Evolutionary conservation across 306 rosid genomes (phyloP), one percentile per base, ranked within the genome.

Genomic region (Lathyrus oleraceus): DNA sequence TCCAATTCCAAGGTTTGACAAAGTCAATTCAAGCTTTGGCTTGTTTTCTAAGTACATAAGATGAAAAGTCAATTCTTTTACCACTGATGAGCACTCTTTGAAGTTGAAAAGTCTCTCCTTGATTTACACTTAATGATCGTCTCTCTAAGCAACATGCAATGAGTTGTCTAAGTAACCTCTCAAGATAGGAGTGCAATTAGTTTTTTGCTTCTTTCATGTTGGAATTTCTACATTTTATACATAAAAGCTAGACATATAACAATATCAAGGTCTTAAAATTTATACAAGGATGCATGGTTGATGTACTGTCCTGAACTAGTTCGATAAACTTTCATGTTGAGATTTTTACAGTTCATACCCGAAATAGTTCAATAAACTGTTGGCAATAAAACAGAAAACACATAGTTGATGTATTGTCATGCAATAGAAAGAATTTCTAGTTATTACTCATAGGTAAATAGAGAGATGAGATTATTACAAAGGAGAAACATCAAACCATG

Each of bases 331-430:
- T 23, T 23, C 25, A 23, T 23, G 25, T 23, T 23, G 25, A 0
- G 25, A 23, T 2, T 23, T 11, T 54, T 23, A 30, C 14, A 67
- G n/a, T 71, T 76, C 64, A 75, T 94, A 94, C 99, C 89, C 96
- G 91, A 73, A 94, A 96, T 78, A 94, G 82, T 78, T 94, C 97
- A 20, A 94, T 91, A 72, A 94, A 94, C 39, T 91, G 91, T 74
- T 94, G 97, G 81, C 97, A 89, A 78, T 91, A 91, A 72, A 94
- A 97, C 45, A 91, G 92, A 83, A 94, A 91, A 87, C 95, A 94
- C 42, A 85, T 87, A 66, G 96, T 89, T 45, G 99, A 91, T 66
- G 88, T 82, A 77, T 85, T 91, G 82, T 91, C 96, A 97, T 94
- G 91, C 89, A 88, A 25, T 52, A 67, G 54, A 59, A 53, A 81